Evolutionary conservation across 2,329 filamentous ascomycete species (phyloP), one percentile per base, ranked within the genome.

Genomic region (Penicillium vulpinum): DNA sequence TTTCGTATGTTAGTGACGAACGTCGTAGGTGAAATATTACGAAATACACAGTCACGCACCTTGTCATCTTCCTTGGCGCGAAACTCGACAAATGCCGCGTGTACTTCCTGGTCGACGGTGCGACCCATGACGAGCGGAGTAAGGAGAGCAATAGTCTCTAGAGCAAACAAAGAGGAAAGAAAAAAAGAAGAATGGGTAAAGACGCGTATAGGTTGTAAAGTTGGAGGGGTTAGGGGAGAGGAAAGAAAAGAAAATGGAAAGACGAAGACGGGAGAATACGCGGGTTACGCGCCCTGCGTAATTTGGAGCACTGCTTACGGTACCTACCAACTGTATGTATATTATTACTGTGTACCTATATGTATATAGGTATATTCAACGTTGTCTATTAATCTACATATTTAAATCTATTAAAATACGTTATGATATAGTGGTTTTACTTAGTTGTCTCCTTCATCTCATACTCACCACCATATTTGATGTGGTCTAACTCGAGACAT

Each of bases 51-150:
- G 64, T 68, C 67, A 74, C 71, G 61, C 72, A 77, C 77, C 77
- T 80, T 80, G 69, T 80, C 77, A 71, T 78, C 77, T 73, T 80
- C 78, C 74, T 80, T 81, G 73, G 79, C 79, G 69, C 79, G 77
- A 70, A 81, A 81, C 72, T 81, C 79, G 70, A 81, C 78, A 68
- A 80, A 81, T 61, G 79, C 79, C 62, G 78, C 77, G 71, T 81
- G 79, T 60, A 81, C 79, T 65, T 80, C 79, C 67, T 79, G 78
- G 71, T 81, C 79, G 67, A 80, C 77, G 41, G 78, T 80, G 56
- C 79, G 77, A 69, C 79, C 79, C 79, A 81, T 81, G 60, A 63
- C 73, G 67, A 66, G 56, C 62, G 67, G 51, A 63, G 48, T 47
- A 59, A 65, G 63, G 62, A 58, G 44, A 53, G 51, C 56, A 62